Percentiles rank a stretch among this genome's conserved stretches.
phyloP scores from a whole-genome alignment of 2,329 filamentous ascomycete species.

The Parastagonospora nodorum region DNA sequence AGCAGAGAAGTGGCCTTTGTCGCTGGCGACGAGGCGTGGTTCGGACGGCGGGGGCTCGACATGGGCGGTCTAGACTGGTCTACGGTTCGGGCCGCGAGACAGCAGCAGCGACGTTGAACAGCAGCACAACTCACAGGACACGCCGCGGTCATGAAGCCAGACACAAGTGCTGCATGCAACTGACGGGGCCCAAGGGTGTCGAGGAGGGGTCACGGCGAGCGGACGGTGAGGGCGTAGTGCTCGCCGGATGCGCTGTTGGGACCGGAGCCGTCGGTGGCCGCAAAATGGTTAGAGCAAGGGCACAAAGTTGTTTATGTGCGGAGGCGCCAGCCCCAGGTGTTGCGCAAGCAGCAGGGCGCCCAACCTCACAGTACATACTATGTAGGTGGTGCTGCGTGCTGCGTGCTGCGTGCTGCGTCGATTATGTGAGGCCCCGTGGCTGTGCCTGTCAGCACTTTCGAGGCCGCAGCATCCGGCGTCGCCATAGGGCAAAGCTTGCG shows the following conservation, averaged over 20 bases:
- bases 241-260: background rate
- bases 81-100: constrained; percentile 1
- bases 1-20: background rate
- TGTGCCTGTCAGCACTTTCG: background rate
- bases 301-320: no score
- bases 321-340: no score
- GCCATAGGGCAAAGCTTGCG: background rate
- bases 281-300: no score
- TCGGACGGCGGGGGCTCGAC: background rate
- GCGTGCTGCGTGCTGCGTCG: background rate
- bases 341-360: no score
- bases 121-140: background rate
- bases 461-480: constrained; percentile 1
- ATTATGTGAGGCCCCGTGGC: background rate
- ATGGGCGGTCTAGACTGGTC: background rate
- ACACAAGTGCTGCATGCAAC: background rate
- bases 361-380: no score
- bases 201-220: background rate
- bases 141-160: background rate
- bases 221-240: no score
- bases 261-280: background rate
- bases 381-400: background rate
- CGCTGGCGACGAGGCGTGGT: background rate
- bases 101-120: background rate
- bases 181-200: background rate